Evolutionary conservation across 768 basidiomycete species (phyloP).

Genomic region (Paxillus ammoniavirescens): DNA sequence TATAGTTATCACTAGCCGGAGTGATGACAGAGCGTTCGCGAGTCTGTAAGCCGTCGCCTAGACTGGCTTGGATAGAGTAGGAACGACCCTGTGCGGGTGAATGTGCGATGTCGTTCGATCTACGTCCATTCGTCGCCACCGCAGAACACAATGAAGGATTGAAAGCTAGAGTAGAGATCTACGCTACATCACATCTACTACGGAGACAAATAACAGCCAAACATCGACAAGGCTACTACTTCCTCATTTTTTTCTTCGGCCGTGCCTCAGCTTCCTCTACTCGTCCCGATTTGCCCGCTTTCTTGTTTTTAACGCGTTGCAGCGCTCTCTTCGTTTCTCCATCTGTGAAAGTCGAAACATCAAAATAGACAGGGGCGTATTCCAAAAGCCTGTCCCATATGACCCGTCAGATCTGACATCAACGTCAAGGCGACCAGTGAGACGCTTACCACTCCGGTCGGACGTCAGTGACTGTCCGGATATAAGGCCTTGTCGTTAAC

Average conservation of each 20-base stretch:
- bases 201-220: background rate
- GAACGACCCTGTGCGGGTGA: too few relatives aligned
- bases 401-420: background rate
- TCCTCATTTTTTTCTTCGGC: constrained; percentile 18
- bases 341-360: constrained; percentile 58
- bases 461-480: constrained; percentile 89
- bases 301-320: constrained; percentile 53
- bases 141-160: too few relatives aligned
- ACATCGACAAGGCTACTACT: background rate
- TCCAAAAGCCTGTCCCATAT: constrained; percentile 54
- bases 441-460: constrained; percentile 75
- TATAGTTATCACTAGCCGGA: too few relatives aligned
- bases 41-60: too few relatives aligned
- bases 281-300: constrained; percentile 37
- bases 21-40: too few relatives aligned
- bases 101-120: too few relatives aligned
- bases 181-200: background rate
- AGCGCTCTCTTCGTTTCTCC: constrained; percentile 72
- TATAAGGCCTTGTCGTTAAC: constrained; percentile 82
- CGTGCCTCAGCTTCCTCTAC: constrained; percentile 6
- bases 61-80: too few relatives aligned
- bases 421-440: background rate
- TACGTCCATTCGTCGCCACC: too few relatives aligned
- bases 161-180: background rate
- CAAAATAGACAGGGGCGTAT: constrained; percentile 65